A percentile compares a stretch with the other conserved stretches of the same genome.
These are phyloP conservation scores for Pichia eremophila DNA, from an alignment of 805 yeast genomes.

Conservation along the genomic window DNA sequence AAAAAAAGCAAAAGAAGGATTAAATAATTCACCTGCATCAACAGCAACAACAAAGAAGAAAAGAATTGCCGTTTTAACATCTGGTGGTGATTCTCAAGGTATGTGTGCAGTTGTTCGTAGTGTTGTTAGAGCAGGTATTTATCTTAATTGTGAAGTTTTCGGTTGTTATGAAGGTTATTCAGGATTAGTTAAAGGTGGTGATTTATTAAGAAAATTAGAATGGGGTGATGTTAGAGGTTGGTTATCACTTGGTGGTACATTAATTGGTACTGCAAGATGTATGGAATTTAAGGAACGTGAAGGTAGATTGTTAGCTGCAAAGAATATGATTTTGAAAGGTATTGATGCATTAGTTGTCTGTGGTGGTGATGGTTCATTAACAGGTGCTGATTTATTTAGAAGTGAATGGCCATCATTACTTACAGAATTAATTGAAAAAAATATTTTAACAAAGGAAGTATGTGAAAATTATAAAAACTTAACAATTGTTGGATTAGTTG, in stretches of 20 bases:
- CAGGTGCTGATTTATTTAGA: conserved; percentile 95
- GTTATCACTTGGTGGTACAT: conserved; percentile 88
- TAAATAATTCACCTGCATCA: neutral
- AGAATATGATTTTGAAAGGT: conserved; percentile 75
- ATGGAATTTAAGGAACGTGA: conserved; percentile 73
- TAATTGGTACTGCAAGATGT: conserved; percentile 94
- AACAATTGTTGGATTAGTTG: conserved; percentile 89
- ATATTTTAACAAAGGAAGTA: conserved; percentile 49
- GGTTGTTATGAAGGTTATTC: conserved; percentile 93
- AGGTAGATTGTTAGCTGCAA: conserved; percentile 79
- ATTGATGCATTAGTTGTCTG: conserved; percentile 93
- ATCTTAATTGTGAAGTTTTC: conserved; percentile 78
- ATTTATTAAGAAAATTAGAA: conserved; percentile 59
- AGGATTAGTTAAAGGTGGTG: conserved; percentile 84
- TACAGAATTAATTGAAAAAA: conserved; percentile 52
- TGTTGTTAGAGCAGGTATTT: conserved; percentile 86
- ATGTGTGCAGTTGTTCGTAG: conserved; percentile 97
- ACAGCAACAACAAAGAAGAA: conserved; percentile 9
- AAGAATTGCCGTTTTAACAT: conserved; percentile 86
- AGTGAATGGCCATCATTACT: conserved; percentile 89
- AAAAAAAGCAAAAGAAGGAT: neutral
- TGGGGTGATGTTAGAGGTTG: conserved; percentile 97
- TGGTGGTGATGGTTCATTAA: conserved; percentile 98
- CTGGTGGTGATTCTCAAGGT: conserved; percentile 99
- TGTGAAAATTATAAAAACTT: conserved; percentile 56